Conservation (phyloP, 768 basidiomycete species). For the Trametes elegans region DNA sequence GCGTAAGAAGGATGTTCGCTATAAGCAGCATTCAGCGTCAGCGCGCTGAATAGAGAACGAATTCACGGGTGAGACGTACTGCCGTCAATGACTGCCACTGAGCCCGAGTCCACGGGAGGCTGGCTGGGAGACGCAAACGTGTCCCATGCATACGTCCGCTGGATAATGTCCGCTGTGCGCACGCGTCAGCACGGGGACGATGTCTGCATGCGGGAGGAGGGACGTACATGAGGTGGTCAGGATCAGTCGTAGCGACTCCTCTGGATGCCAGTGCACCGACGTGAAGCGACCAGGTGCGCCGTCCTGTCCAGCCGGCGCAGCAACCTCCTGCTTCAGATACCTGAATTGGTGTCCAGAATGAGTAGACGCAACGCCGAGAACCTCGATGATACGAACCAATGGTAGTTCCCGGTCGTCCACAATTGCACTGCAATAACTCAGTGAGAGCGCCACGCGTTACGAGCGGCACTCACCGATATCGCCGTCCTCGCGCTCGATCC, state of each 20-base stretch:
- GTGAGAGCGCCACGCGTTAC: background rate
- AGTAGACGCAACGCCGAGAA: background rate
- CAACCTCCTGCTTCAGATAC: slow-evolving; percentile 92
- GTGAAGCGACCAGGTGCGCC: slow-evolving; percentile 56
- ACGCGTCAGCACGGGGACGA: slow-evolving; percentile 7
- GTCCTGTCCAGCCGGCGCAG: slow-evolving; percentile 38
- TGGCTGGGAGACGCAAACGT: slow-evolving; percentile 57
- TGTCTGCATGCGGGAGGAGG: background rate
- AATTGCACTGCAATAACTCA: slow-evolving; percentile 67
- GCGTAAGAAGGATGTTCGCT: slow-evolving; percentile 82
- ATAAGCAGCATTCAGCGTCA: background rate
- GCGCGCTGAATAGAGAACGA: background rate
- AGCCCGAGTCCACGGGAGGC: slow-evolving; percentile 75
- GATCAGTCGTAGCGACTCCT: slow-evolving; percentile 61
- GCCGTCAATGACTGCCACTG: slow-evolving; percentile 88
- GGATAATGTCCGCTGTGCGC: slow-evolving; percentile 49
- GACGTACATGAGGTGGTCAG: slow-evolving; percentile 64
- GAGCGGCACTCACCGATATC: slow-evolving; percentile 58
- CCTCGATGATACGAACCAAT: slow-evolving; percentile 56
- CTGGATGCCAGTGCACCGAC: slow-evolving; percentile 85
- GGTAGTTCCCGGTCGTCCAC: slow-evolving; percentile 93
- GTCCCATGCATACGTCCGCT: slow-evolving; percentile 74
- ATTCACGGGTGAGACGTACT: slow-evolving; percentile 48
- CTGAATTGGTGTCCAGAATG: slow-evolving; percentile 34
- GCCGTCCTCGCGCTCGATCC: slow-evolving; percentile 66